These are phyloP conservation scores for Alternaria angustiovoidea DNA, from an alignment of 2,329 filamentous ascomycete genomes.

Conservation along the genomic window DNA sequence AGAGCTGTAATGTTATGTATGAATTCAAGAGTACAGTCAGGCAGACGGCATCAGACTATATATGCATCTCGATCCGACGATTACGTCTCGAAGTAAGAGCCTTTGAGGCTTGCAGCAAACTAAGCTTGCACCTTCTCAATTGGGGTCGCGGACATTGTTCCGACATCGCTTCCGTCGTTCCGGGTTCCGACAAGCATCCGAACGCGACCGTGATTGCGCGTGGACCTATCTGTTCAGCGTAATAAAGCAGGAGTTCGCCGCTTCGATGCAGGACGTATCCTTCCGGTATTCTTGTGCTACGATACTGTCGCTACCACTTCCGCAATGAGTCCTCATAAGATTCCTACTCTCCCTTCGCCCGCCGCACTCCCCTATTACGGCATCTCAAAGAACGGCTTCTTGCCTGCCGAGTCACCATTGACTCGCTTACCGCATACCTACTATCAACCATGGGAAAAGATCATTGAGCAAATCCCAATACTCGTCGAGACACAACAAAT, in stretches of 20 bases:
- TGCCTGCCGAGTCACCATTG: conserved; percentile 77
- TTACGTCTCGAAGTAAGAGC: conserved; percentile 21
- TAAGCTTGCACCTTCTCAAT: conserved; percentile 27
- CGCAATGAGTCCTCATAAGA: conserved; percentile 41
- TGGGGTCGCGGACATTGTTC: conserved; percentile 17
- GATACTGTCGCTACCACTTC: conserved; percentile 6
- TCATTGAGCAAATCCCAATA: conserved; percentile 77
- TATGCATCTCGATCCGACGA: conserved; percentile 10
- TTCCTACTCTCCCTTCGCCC: conserved; percentile 32
- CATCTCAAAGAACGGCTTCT: conserved; percentile 80
- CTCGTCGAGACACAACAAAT: conserved; percentile 79
- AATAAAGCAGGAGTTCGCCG: conserved; percentile 32
- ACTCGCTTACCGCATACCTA: conserved; percentile 79
- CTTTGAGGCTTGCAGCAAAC: conserved; percentile 14
- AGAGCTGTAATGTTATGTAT: background rate
- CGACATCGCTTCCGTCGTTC: conserved; percentile 3
- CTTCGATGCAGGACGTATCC: conserved; percentile 15
- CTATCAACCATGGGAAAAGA: conserved; percentile 87
- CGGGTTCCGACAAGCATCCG: conserved; percentile 19
- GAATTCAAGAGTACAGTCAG: background rate
- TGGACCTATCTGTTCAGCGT: conserved; percentile 4
- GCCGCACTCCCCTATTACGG: conserved; percentile 73
- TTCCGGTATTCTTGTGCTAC: background rate
- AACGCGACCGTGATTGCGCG: background rate
- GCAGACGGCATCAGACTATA: conserved; percentile 7